phyloP scores from a whole-genome alignment of 202 grass and related monocot genomes.

The Setaria italica region DNA sequence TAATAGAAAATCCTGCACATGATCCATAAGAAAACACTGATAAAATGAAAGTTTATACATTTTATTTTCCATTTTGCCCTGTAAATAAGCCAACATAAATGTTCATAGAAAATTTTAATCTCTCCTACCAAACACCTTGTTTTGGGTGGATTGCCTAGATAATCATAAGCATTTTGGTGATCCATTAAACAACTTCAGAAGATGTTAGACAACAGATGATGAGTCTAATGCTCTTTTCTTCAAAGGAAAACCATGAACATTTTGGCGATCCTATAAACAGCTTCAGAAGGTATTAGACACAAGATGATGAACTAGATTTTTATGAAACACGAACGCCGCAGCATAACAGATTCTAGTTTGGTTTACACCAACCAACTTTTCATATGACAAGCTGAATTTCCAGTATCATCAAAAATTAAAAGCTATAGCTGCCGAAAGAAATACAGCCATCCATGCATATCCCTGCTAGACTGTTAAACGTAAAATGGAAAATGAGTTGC shows the following conservation, averaged over 20 bases:
- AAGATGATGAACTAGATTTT: constrained; percentile 17
- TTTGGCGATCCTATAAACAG: background rate
- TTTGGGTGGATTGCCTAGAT: background rate
- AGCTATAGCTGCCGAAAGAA: background rate
- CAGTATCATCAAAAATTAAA: constrained; percentile 1
- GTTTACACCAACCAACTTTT: background rate
- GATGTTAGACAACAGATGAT: background rate
- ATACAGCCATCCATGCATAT: background rate
- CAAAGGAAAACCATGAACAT: constrained; percentile 22
- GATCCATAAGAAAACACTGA: background rate
- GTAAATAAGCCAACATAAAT: background rate
- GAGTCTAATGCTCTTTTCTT: background rate
- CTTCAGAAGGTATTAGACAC: background rate
- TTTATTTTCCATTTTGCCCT: background rate
- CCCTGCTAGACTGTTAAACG: background rate
- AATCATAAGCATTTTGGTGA: background rate
- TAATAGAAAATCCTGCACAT: constrained; percentile 9
- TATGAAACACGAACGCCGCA: background rate
- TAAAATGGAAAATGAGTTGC: background rate
- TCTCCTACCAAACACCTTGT: background rate
- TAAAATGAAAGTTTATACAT: background rate
- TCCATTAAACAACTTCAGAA: too few relatives aligned
- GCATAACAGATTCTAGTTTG: background rate
- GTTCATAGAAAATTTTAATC: background rate
- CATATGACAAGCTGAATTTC: background rate